Evolutionary conservation across 176 grass and related monocot genomes (phyloP), one percentile per base, ranked within the genome.

Genomic region (Oryza punctata): DNA sequence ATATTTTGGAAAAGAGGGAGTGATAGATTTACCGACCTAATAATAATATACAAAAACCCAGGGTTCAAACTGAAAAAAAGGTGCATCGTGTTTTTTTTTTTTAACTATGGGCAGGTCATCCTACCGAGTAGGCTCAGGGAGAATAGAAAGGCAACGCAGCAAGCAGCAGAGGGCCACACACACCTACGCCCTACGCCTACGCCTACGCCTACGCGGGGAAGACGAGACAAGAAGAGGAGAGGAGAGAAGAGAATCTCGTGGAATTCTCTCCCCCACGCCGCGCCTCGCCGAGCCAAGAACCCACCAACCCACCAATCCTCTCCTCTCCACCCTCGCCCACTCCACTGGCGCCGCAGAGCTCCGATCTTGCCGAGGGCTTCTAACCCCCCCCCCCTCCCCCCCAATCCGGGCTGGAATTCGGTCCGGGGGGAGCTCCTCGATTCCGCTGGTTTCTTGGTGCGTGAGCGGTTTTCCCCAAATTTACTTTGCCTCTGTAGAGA

Each of bases 341-440:
- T 69, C 63, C n/a, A 81, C 65, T 32, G 61, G 11, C 43, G 13
- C 30, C 44, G 33, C 25, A 37, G 61, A 81, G 70, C 40, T 66
- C 24, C 68, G 77, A 68, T 87, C 77, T 75, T 87, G 67, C 38
- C 60, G 21, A n/a, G n/a, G n/a, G n/a, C n/a, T n/a, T n/a, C n/a
- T n/a, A n/a, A n/a, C 43, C 23, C 1, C 1, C 40, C 30, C 23
- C 6, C 1, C 40, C 0, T 41, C 50, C 7, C 3, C 12, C 3
- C 41, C 70, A 6, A 23, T 63, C 47, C 57, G 37, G 30, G 29
- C 32, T 40, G 10, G 13, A 79, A 79, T 79, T 79, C 66, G 32
- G 37, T 47, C 6, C 60, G 33, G 40, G 7, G 7, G 23, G 32
- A n/a, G n/a, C n/a, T 29, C 11, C 43, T 28, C 30, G 64, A 59